Evolutionary conservation across 208 protist species (phyloP), one percentile per base, ranked within the genome.

Genomic region (Crithidia sp.): DNA sequence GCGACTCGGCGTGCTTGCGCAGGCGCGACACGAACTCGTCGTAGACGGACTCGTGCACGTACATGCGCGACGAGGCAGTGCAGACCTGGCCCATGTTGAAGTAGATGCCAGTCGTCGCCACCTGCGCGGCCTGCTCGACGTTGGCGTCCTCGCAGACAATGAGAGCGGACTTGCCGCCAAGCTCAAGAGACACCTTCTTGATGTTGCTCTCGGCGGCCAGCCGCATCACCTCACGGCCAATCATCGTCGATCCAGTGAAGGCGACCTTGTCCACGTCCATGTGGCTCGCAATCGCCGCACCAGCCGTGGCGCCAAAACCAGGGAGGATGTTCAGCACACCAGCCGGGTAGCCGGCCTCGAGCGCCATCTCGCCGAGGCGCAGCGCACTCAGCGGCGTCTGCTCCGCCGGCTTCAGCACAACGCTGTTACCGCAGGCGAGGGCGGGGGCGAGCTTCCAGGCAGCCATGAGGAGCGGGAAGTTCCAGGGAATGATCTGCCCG

Each of bases 111-210:
- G 69, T 64, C 28, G 67, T 81, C 3, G 94, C 88, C 64, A 86
- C 79, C 16, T 53, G 67, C 8, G 91, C 86, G 40, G 89, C 86
- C 67, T 86, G 52, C 50, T 95, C 77, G 5, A 98, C 36, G 67
- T 96, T 90, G 5, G 88, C 91, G 76, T 98, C 92, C 44, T 70
- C 79, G 71, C 86, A 85, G 45, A 98, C 76, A 60, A 98, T 95
- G 53, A 96, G 85, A 55, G 95, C 87, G 2, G 85, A 94, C 84
- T 98, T 98, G 67, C 96, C 96, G 59, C 96, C 96, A 0, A 98
- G 74, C 79, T 98, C 94, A 2, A 98, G 74, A 40, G 89, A 93
- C 3, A 95, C 82, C 68, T 79, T 78, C 78, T 95, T 96, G 57
- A 95, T 69, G 77, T 95, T 96, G 69, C 70, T 85, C 64, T 86